phyloP scores from a whole-genome alignment of 441 rosid genomes.

The Sinapis alba region DNA sequence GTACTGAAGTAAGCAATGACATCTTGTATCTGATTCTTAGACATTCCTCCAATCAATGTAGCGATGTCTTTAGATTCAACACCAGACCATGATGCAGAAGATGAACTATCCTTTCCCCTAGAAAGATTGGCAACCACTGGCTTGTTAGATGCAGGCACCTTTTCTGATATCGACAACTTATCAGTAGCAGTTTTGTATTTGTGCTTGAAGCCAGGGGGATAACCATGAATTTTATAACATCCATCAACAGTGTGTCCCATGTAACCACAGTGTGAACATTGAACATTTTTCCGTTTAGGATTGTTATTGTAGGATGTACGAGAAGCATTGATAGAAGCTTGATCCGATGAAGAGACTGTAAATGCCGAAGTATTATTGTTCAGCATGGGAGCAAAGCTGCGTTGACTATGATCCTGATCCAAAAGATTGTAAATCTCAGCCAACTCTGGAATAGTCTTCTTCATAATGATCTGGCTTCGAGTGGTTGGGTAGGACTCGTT shows the following conservation, averaged over 20 bases:
- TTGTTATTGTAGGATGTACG: background rate
- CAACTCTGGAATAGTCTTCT: background rate
- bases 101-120: background rate
- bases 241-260: background rate
- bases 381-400: background rate
- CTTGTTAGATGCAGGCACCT: background rate
- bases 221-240: background rate
- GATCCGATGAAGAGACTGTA: background rate
- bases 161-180: background rate
- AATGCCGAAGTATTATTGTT: background rate
- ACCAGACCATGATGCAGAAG: background rate
- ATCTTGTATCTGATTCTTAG: background rate
- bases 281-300: background rate
- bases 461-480: background rate
- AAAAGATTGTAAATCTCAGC: background rate
- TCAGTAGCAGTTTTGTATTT: background rate
- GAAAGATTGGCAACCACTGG: background rate
- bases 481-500: background rate
- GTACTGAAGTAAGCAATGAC: background rate
- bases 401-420: background rate
- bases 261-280: background rate
- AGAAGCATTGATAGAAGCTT: background rate
- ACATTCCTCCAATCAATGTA: background rate
- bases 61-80: background rate
- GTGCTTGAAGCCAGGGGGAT: background rate